Evolutionary conservation across 1,139 yeast species (phyloP), one percentile per base, ranked within the genome.

Genomic region (Yamadazyma jaroonii): DNA sequence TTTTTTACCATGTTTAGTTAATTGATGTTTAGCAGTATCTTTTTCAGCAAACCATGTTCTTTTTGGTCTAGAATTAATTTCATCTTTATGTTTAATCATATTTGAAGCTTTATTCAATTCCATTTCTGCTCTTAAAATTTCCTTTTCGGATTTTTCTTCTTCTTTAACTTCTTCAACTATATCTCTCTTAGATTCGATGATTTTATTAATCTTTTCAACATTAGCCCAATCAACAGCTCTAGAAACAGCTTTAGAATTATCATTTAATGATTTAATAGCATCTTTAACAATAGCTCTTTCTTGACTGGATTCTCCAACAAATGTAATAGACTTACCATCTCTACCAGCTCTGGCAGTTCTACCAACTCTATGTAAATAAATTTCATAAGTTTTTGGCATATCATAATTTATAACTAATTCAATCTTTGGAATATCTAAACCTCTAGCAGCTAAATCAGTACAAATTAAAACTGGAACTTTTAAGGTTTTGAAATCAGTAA

Each of bases 311-410:
- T 92, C 98, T 13, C 97, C 97, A 8, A 94, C 98, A 59, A 92
- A 81, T 3, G 97, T 82, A 32, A 92, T 84, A 33, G 97, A 84
- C 40, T 77, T 77, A 74, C 99, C 99, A 39, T 86, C 88, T 61
- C 97, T 79, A 27, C 98, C 98, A 37, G 97, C 99, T 77, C 99
- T 87, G 9, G 98, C 99, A 39, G 98, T 92, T 75, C 99, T 86
- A 65, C 98, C 98, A 45, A 94, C 97, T 72, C 99, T 84, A 65
- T 92, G 98, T 57, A 92, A 71, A 60, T 92, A 94, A 29, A 89
- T 77, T 49, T 92, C 98, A 54, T 85, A 82, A 17, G 85, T 72
- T 58, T 88, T 87, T 37, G 98, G 98, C 95, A 94, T 88, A 57
- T 94, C 98, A 60, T 75, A 94, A 62, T 92, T 92, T 54, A 92